Base-by-base conservation (phyloP, 2,329 filamentous ascomycete genomes). In the Aspergillus proliferans region DNA sequence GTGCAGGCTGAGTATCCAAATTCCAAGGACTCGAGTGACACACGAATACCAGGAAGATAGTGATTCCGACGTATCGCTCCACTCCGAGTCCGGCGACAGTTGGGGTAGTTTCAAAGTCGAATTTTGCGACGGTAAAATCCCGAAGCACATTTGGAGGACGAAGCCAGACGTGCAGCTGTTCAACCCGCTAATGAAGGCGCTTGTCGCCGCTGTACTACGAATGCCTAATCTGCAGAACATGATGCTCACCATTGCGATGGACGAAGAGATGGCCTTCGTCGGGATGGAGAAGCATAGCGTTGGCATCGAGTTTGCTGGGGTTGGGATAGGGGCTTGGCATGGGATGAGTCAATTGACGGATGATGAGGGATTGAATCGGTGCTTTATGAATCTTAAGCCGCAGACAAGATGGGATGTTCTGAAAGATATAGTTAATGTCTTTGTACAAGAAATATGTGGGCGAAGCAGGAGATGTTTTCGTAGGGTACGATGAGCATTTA, bases 31-130 rank as follows among this genome's bases (percentile, higher is more conserved):
- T 24, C 22, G 22, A 24, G 14, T 18, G 15, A 38, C 14, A 6
- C 14, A 6, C 7, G 34, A 14, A 18, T 38, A 14, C 12, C 14
- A 14, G 5, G 34, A 38, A 14, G 44, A 47, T 10, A 28, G 36
- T 2, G 47, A 49, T 8, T 44, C 48, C 5, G 30, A 42, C 28
- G 36, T 39, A 10, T 50, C 47, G 3, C 40, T 46, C 7, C 46
- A 47, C 39, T 50, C 48, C 1, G 33, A 47, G 14, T 21, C 24
- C 12, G 5, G 2, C 1, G 18, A 47, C 14, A 7, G 18, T 1
- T 19, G 24, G 1, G 3, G 18, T 12, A 28, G 24, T 9, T 7
- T 22, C 18, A 8, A n/a, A 10, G 36, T 48, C 18, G 21, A 33
- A 1, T 9, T 24, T n/a, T 21, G 45, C 5, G 43, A 48, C 28